Conservation (phyloP, 768 basidiomycete species). For the Neoboletus brunneissimus region DNA sequence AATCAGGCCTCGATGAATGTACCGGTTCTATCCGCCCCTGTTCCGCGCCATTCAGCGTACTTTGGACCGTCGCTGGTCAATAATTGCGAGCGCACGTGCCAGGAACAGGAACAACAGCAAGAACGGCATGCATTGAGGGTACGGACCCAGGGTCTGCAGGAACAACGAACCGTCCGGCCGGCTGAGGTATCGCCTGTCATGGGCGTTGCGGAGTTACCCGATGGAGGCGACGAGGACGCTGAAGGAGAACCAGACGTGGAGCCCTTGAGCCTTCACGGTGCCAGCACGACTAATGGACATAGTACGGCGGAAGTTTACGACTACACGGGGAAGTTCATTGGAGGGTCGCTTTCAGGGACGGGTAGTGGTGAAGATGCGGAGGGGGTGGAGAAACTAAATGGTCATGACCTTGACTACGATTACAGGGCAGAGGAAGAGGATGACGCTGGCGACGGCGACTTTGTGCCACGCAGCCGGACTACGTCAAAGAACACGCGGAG, state of each 20-base stretch:
- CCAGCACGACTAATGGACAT: slow-evolving; percentile 22
- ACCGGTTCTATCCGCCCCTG: slow-evolving; percentile 30
- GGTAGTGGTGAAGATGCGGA: slow-evolving; percentile 28
- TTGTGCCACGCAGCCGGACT: slow-evolving; percentile 28
- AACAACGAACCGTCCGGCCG: slow-evolving; percentile 33
- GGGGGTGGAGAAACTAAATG: slow-evolving; percentile 21
- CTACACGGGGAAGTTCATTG: slow-evolving; percentile 17
- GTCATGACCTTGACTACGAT: slow-evolving; percentile 29
- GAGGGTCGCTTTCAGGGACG: slow-evolving; percentile 26
- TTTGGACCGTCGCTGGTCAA: slow-evolving; percentile 30
- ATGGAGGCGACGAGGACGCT: slow-evolving; percentile 35
- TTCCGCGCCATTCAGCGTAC: slow-evolving; percentile 34
- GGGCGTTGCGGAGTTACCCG: slow-evolving; percentile 28
- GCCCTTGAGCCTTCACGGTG: slow-evolving; percentile 27
- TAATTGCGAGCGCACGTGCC: slow-evolving; percentile 37
- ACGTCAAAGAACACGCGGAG: slow-evolving; percentile 38
- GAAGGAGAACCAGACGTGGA: slow-evolving; percentile 34
- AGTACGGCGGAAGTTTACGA: slow-evolving; percentile 28
- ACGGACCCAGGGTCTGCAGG: slow-evolving; percentile 32
- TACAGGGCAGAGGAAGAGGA: slow-evolving; percentile 30
- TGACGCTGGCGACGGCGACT: slow-evolving; percentile 35
- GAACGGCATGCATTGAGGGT: slow-evolving; percentile 31
- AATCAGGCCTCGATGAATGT: slow-evolving; percentile 21
- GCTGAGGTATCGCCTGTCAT: slow-evolving; percentile 34
- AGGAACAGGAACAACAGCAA: slow-evolving; percentile 38